Base-by-base conservation (phyloP, 306 rosid genomes). In the Gynostemma pentaphyllum region DNA sequence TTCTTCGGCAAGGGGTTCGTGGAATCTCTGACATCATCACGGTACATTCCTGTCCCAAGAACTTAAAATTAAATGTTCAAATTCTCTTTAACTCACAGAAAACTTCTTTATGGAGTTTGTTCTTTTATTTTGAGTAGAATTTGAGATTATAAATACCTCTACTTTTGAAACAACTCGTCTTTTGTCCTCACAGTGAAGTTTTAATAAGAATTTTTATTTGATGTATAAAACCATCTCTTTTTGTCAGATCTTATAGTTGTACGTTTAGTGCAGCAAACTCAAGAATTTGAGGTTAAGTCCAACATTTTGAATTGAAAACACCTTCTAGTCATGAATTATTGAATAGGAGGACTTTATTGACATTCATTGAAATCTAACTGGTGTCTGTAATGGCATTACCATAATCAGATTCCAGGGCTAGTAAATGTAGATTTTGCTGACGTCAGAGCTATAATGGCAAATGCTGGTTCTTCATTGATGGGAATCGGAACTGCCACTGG, bases 1-100 rank as follows among this genome's bases (percentile, higher is more conserved):
- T 88, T 78, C 94, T 92, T 70, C 86, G 99, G 41, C 99, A 92
- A 78, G 99, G 99, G 80, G 99, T 92, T 55, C 99, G 99, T 55
- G 99, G 99, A 36, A 92, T 92, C 74, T 92, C 99, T 70, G 99
- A 92, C 77, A 92, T 92, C 75, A 88, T 92, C 77, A 88, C 87
- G 94, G 99, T 92, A 86, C 55, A 39, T 22, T 12, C 21, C 37
- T 5, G 21, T 34, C 53, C 18, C 41, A 26, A 44, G 41, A 63
- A 63, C 18, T 63, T 61, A 11, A 23, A 61, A 28, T n/a, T 16
- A n/a, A 15, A 28, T 14, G 11, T 42, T 19, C n/a, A 45, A 11
- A 44, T 18, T 26, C 41, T 47, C 42, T 45, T 4, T 16, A 29
- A n/a, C 15, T 46, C 32, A 18, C 22, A 3, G 22, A 40, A 7